Evolutionary conservation across 2,329 filamentous ascomycete species (phyloP), one percentile per base, ranked within the genome.

Genomic region (Chaetomium strumarium): DNA sequence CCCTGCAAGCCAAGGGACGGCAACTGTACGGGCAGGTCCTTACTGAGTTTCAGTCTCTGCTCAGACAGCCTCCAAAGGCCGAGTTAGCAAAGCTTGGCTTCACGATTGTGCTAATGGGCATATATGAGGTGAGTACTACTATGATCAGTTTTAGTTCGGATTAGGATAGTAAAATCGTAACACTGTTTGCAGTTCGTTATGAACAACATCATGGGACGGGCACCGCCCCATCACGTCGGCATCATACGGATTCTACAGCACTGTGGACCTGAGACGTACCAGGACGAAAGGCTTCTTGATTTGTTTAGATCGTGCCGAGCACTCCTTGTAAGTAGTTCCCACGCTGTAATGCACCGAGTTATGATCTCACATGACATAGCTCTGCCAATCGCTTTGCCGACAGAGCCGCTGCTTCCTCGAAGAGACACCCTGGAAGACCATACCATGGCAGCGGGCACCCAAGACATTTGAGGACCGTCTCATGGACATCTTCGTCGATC

Each of bases 381-480:
- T 44, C 14, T 49, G 47, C 4, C 47, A 49, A n/a, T 11, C 40
- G 2, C 11, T 49, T 8, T 43, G 31, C 19, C 39, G 19, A n/a
- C 39, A 49, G 19, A 30, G n/a, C 9, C 47, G 33, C 20, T 49
- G 47, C 40, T 38, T 49, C 19, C 47, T 49, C 8, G 47, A 42
- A 9, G 47, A 43, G 5, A 20, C n/a, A n/a, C 14, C 47, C 13
- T 49, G 47, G 47, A 49, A 43, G 20, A 43, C 39, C 16, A 2
- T 49, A 2, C 47, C 47, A 14, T 49, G 47, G 47, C 39, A 30
- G 7, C 20, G 40, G n/a, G 2, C 29, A 5, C 40, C 31, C 31
- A 49, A 43, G 31, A 49, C 39, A 14, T 49, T 49, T 19, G 47
- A 49, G 40, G 47, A 49, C 17, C 39, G 47, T 14, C 39, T 49